phyloP scores from a whole-genome alignment of 2,329 filamentous ascomycete genomes.

The Alternaria sp. region DNA sequence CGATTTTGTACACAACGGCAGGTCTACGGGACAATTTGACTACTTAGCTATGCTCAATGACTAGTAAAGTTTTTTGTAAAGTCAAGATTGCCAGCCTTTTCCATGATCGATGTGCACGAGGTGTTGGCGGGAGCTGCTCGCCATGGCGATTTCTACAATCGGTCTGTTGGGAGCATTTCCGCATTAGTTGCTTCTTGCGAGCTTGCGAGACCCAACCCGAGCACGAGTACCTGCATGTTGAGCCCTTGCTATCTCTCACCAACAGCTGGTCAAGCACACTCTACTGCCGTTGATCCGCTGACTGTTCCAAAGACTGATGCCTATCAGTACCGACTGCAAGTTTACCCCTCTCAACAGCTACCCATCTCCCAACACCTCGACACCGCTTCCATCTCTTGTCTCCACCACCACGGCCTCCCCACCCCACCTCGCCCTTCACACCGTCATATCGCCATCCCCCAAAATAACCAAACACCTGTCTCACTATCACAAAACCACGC shows the following conservation, averaged over 20 bases:
- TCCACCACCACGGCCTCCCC: slow-evolving; percentile 13
- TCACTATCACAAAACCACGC: not conserved
- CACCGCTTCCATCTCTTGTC: not conserved
- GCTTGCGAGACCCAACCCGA: slow-evolving; percentile 28
- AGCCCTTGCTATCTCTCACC: slow-evolving; percentile 34
- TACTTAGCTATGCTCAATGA: not conserved
- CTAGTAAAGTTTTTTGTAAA: slow-evolving; percentile 3
- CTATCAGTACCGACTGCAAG: not conserved
- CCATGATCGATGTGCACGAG: not conserved
- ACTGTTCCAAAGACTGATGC: not conserved
- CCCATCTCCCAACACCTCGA: not conserved
- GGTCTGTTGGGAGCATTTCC: slow-evolving; percentile 32
- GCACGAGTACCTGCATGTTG: slow-evolving; percentile 23
- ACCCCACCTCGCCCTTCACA: not conserved
- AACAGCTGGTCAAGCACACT: slow-evolving; percentile 20
- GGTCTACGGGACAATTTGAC: slow-evolving; percentile 2
- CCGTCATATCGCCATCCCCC: not conserved
- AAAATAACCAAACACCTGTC: slow-evolving; percentile 1
- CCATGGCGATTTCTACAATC: slow-evolving; percentile 7
- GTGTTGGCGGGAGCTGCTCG: slow-evolving; percentile 12
- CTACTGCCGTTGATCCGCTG: slow-evolving; percentile 23
- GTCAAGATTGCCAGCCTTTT: not conserved
- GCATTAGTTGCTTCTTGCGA: slow-evolving; percentile 35
- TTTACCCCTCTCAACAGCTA: slow-evolving; percentile 6
- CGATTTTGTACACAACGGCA: slow-evolving; percentile 10